Evolutionary conservation across 2,329 filamentous ascomycete species (phyloP).

Genomic region (Monosporascus sp.): DNA sequence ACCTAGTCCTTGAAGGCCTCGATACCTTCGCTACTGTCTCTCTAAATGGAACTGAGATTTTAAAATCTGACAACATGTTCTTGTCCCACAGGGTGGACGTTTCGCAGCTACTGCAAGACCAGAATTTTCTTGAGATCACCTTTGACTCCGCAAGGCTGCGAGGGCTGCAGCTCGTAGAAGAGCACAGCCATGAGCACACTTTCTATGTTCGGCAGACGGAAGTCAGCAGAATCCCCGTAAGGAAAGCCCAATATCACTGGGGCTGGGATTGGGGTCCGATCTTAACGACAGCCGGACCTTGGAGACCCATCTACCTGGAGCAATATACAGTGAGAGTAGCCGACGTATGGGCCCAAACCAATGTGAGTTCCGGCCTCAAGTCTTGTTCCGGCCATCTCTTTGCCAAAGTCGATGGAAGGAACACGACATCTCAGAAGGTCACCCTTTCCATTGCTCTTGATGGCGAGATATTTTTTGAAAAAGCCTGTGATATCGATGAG

Average conservation of each 20-base stretch:
- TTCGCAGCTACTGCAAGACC: slow-evolving; percentile 31
- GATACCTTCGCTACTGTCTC: slow-evolving; percentile 58
- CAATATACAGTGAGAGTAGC: slow-evolving; percentile 53
- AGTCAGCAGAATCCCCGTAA: slow-evolving; percentile 39
- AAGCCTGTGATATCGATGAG: slow-evolving; percentile 9
- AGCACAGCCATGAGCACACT: slow-evolving; percentile 47
- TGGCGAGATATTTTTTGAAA: slow-evolving; percentile 13
- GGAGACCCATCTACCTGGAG: slow-evolving; percentile 63
- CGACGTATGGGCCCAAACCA: slow-evolving; percentile 46
- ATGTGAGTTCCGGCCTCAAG: slow-evolving; percentile 31
- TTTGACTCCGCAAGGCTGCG: slow-evolving; percentile 52
- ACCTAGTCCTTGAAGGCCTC: slow-evolving; percentile 58
- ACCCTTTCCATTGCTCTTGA: slow-evolving; percentile 20
- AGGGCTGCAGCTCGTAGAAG: slow-evolving; percentile 45
- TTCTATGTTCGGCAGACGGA: slow-evolving; percentile 48
- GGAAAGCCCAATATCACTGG: slow-evolving; percentile 69
- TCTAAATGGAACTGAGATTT: slow-evolving; percentile 48
- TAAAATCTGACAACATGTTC: slow-evolving; percentile 60
- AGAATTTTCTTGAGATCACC: slow-evolving; percentile 48
- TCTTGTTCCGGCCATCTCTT: slow-evolving; percentile 31
- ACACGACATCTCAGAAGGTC: slow-evolving; percentile 19
- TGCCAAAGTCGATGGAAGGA: slow-evolving; percentile 31
- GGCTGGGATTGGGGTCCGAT: slow-evolving; percentile 69
- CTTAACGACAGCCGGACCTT: slow-evolving; percentile 57
- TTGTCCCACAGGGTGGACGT: slow-evolving; percentile 51